phyloP scores from a whole-genome alignment of 163 green algal species.

The Scenedesmus sp. region DNA sequence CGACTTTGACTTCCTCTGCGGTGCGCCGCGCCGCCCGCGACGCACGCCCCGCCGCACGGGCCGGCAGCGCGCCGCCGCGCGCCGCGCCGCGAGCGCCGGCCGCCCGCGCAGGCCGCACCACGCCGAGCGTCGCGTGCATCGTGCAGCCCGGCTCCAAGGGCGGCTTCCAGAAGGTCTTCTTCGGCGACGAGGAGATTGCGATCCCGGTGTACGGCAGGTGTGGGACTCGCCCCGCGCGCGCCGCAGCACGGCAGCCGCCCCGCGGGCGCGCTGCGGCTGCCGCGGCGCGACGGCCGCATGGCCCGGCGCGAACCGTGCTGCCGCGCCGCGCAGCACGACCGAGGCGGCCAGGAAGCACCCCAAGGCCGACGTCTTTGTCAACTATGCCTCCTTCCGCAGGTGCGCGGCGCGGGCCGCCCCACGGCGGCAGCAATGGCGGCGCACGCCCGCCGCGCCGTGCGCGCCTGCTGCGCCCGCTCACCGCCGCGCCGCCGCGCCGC shows the following conservation, averaged over 20 bases:
- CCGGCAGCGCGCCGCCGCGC: too few relatives aligned
- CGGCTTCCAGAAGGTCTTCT: constrained; percentile 96
- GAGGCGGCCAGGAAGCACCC: constrained; percentile 80
- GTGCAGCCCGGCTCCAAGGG: constrained; percentile 84
- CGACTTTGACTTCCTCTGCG: constrained; percentile 95
- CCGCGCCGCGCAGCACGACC: constrained; percentile 60
- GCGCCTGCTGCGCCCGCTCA: too few relatives aligned
- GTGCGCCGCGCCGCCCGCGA: constrained; percentile 54
- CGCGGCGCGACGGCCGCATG: too few relatives aligned
- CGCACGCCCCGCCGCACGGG: too few relatives aligned
- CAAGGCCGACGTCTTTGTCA: constrained; percentile 94
- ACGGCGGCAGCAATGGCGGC: neutral
- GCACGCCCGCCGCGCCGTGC: too few relatives aligned
- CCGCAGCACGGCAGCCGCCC: too few relatives aligned
- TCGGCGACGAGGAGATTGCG: constrained; percentile 91
- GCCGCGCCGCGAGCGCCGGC: too few relatives aligned
- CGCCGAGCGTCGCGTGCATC: constrained; percentile 88
- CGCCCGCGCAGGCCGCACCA: constrained; percentile 76
- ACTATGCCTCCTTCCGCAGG: constrained; percentile 94
- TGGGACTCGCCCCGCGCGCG: too few relatives aligned
- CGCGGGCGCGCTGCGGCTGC: too few relatives aligned
- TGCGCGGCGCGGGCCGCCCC: constrained; percentile 24
- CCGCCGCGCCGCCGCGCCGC: too few relatives aligned
- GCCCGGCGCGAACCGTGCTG: too few relatives aligned
- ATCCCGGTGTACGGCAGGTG: constrained; percentile 86